Conservation (phyloP, 441 rosid species). For the Aleurites moluccanus region DNA sequence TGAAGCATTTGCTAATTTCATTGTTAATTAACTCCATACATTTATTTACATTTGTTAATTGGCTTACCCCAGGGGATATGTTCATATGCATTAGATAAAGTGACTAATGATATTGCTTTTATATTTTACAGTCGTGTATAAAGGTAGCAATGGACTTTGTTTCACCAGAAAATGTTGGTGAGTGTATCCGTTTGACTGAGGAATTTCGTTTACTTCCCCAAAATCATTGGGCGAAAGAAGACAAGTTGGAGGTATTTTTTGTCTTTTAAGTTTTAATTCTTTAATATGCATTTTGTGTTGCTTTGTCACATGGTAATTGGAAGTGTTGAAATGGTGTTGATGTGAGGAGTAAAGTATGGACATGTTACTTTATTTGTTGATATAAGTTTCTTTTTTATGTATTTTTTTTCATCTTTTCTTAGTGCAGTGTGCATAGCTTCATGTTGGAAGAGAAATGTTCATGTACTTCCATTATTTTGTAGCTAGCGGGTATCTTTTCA, state of each 20-base stretch:
- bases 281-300: not conserved
- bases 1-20: conserved; percentile 11
- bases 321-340: not conserved
- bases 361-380: not conserved
- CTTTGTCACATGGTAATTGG: not conserved
- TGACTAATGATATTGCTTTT: conserved; percentile 8
- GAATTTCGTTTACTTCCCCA: conserved; percentile 32
- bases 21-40: not conserved
- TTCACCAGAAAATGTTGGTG: conserved; percentile 38
- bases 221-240: conserved; percentile 33
- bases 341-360: not conserved
- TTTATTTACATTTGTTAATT: not conserved
- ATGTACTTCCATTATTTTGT: not conserved
- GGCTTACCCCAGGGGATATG: not conserved
- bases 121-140: conserved; percentile 30
- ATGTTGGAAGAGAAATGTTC: not conserved
- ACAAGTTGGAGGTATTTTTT: conserved; percentile 32
- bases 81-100: not conserved
- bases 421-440: not conserved
- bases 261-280: not conserved
- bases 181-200: conserved; percentile 31
- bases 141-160: conserved; percentile 40
- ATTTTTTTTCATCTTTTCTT: not conserved
- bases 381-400: not conserved
- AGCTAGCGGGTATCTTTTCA: not conserved